These are phyloP conservation scores for Infundibulicybe gibba DNA, from an alignment of 768 basidiomycete species.

Conservation along the genomic window DNA sequence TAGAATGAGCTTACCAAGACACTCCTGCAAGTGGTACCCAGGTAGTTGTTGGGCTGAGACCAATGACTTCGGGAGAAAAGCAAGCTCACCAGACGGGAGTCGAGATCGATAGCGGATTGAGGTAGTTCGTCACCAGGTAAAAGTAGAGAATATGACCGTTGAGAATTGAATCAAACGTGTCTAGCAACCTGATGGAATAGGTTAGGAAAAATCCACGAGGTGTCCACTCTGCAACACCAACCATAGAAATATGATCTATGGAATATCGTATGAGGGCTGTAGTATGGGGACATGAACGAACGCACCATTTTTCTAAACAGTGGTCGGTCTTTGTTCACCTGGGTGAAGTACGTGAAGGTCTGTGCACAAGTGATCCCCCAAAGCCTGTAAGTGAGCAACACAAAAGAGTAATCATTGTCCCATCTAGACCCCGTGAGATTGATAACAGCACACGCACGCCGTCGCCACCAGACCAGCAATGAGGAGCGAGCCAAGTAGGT, in stretches of 20 bases:
- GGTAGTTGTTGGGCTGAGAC: neutral
- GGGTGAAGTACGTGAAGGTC: conserved; percentile 46
- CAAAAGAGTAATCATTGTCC: conserved; percentile 2
- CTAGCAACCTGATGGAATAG: conserved; percentile 35
- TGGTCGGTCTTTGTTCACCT: conserved; percentile 26
- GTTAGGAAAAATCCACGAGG: neutral
- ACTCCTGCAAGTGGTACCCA: conserved; percentile 35
- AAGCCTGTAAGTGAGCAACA: conserved; percentile 29
- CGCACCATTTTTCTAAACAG: conserved; percentile 36
- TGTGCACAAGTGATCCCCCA: conserved; percentile 57
- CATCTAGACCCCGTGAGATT: neutral
- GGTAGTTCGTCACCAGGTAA: conserved; percentile 54
- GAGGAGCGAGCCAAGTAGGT: conserved; percentile 52
- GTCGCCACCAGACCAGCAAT: conserved; percentile 50
- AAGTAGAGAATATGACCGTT: conserved; percentile 54
- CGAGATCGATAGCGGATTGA: conserved; percentile 39
- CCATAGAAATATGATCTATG: neutral
- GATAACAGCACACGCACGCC: conserved; percentile 43
- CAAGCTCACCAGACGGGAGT: conserved; percentile 46
- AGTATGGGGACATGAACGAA: neutral
- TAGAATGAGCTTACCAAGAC: conserved; percentile 36
- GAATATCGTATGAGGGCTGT: neutral
- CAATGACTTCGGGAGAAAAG: neutral
- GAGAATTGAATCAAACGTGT: conserved; percentile 53
- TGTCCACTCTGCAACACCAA: too few species aligned